Percentiles rank a stretch among this genome's conserved stretches.
Evolutionary conservation across 768 basidiomycete genomes (phyloP).

Genomic region (Hypholoma sublateritium): DNA sequence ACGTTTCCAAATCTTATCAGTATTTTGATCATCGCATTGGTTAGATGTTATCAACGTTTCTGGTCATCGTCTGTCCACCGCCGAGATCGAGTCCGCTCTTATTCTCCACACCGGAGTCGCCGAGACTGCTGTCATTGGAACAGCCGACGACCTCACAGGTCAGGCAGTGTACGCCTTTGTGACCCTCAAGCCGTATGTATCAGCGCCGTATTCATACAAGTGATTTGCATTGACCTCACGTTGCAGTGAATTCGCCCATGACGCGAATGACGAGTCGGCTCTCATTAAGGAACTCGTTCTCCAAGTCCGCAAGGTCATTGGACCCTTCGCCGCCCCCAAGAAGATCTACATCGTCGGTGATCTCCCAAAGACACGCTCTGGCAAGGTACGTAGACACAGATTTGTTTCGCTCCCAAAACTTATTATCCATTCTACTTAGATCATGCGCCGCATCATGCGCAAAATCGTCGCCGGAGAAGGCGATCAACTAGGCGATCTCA

Average conservation of each 20-base stretch:
- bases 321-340: constrained; percentile 97
- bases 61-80: constrained; percentile 94
- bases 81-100: constrained; percentile 96
- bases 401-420: neutral
- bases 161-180: constrained; percentile 96
- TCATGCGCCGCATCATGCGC: constrained; percentile 94
- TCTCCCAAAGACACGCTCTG: constrained; percentile 92
- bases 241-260: constrained; percentile 75
- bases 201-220: neutral
- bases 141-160: constrained; percentile 84
- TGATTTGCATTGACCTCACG: neutral
- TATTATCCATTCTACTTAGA: constrained; percentile 33
- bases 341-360: constrained; percentile 81
- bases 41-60: constrained; percentile 97
- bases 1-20: neutral
- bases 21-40: neutral
- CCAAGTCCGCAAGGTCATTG: constrained; percentile 97
- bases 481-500: constrained; percentile 94
- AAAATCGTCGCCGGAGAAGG: constrained; percentile 95
- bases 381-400: constrained; percentile 61
- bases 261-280: constrained; percentile 63
- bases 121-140: constrained; percentile 92
- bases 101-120: constrained; percentile 95
- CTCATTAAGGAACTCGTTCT: constrained; percentile 87
- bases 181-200: constrained; percentile 85